Conservation (phyloP, 2,329 filamentous ascomycete species). For the Phyllosticta citribraziliensis region DNA sequence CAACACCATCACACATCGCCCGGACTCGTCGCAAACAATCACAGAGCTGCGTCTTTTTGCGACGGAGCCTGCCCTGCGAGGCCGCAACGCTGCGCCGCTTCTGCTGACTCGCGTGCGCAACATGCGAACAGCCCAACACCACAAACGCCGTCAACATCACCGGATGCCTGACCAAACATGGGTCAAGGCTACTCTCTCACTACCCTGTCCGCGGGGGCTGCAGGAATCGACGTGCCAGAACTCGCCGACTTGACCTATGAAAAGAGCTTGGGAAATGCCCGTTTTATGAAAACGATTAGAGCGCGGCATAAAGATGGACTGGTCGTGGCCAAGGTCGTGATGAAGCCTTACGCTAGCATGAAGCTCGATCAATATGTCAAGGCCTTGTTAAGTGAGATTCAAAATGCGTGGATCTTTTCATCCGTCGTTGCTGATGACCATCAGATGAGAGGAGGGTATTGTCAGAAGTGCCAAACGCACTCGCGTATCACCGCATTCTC, state of each 20-base stretch:
- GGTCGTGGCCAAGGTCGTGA: constrained; percentile 86
- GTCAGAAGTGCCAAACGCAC: constrained; percentile 76
- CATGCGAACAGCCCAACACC: background rate
- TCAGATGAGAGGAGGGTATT: constrained; percentile 70
- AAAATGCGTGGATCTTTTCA: background rate
- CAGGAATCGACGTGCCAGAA: constrained; percentile 89
- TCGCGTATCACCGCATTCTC: constrained; percentile 81
- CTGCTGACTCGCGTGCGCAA: background rate
- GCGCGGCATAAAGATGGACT: constrained; percentile 84
- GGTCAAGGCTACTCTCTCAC: constrained; percentile 94
- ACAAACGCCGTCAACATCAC: background rate
- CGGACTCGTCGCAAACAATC: background rate
- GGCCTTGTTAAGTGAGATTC: constrained; percentile 58
- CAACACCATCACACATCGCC: background rate
- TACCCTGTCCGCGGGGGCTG: constrained; percentile 81
- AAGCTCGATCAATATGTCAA: constrained; percentile 70
- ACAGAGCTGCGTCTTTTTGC: background rate
- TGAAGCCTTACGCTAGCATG: constrained; percentile 81
- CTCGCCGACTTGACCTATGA: constrained; percentile 86
- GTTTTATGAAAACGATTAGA: constrained; percentile 94
- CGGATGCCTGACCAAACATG: constrained; percentile 46
- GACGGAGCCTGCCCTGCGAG: background rate
- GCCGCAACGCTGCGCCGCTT: background rate
- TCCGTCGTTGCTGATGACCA: constrained; percentile 14
- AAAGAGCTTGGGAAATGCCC: constrained; percentile 78